Percentiles rank a stretch among this genome's conserved stretches.
Evolutionary conservation across 306 rosid species (phyloP).

Genomic region (Lotus japonicus): DNA sequence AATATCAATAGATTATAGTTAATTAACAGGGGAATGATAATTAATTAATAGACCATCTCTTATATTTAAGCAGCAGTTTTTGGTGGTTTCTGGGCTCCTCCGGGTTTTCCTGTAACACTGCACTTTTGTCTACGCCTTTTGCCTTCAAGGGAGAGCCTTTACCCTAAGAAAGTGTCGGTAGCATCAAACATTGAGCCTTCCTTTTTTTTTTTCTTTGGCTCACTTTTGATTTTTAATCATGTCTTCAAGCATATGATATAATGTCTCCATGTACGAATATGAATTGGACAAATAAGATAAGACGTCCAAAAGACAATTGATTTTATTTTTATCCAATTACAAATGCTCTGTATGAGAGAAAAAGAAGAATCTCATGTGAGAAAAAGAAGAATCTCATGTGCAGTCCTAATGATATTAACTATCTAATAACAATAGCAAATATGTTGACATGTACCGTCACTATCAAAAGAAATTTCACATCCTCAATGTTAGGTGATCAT

Average conservation of each 20-base stretch:
- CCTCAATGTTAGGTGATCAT: neutral
- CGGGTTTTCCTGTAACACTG: neutral
- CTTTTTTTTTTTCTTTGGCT: neutral
- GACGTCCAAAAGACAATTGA: neutral
- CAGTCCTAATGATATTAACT: neutral
- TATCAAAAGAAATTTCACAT: no score
- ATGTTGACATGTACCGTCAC: no score
- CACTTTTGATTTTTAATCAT: neutral
- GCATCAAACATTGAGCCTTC: constrained; percentile 5
- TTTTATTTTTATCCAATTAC: neutral
- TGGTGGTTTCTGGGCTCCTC: neutral
- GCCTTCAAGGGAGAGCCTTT: constrained; percentile 23
- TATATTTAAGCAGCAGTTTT: constrained; percentile 11
- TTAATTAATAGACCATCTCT: neutral
- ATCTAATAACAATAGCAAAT: no score
- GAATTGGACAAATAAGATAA: neutral
- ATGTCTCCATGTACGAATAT: neutral
- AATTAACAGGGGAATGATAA: neutral
- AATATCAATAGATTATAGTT: neutral
- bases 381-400: neutral
- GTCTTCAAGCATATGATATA: neutral
- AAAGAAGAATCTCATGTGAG: neutral
- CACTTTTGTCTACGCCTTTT: constrained; percentile 29
- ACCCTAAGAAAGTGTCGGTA: constrained; percentile 28
- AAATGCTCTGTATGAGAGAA: neutral